Percentiles rank a stretch among this genome's conserved stretches.
These are phyloP conservation scores for Tetradesmus lagerheimii DNA, from an alignment of 139 green algal genomes.

Conservation along the genomic window DNA sequence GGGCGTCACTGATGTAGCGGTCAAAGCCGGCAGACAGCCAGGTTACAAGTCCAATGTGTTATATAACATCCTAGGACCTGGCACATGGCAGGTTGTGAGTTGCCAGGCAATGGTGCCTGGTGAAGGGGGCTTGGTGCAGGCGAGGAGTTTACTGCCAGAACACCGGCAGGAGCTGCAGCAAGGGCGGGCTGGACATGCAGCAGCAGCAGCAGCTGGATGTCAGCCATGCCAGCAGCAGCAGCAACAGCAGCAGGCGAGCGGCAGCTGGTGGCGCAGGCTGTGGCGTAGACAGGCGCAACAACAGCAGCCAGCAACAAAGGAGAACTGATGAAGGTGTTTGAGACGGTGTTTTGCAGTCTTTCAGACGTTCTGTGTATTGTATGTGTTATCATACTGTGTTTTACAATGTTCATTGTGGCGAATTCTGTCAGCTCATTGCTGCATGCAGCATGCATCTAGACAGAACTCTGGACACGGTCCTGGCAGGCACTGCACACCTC, in stretches of 20 bases:
- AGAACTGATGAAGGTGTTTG: too few relatives aligned
- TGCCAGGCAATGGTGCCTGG: conserved; percentile 44
- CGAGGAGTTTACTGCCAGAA: conserved; percentile 34
- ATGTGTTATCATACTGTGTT: too few relatives aligned
- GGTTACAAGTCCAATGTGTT: conserved; percentile 20
- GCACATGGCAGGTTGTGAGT: conserved; percentile 19
- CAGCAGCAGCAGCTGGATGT: conserved; percentile 31
- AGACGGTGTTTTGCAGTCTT: too few relatives aligned
- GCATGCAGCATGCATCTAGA: too few relatives aligned
- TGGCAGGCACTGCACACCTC: too few relatives aligned
- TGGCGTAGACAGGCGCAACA: conserved; percentile 8
- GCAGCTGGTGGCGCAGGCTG: background rate
- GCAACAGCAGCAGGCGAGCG: conserved; percentile 9
- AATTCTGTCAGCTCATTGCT: too few relatives aligned
- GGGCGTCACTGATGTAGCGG: conserved; percentile 35
- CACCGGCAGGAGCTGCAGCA: conserved; percentile 16
- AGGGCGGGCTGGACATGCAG: background rate
- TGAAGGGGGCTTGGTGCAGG: conserved; percentile 18
- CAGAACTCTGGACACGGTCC: too few relatives aligned
- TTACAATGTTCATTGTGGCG: too few relatives aligned
- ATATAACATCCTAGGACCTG: conserved; percentile 37
- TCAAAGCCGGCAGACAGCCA: conserved; percentile 21
- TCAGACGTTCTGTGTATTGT: too few relatives aligned
- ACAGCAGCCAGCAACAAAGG: background rate
- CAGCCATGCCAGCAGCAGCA: conserved; percentile 32